Base-by-base conservation (phyloP, 2,329 filamentous ascomycete species). In the Clonostachys chloroleuca region DNA sequence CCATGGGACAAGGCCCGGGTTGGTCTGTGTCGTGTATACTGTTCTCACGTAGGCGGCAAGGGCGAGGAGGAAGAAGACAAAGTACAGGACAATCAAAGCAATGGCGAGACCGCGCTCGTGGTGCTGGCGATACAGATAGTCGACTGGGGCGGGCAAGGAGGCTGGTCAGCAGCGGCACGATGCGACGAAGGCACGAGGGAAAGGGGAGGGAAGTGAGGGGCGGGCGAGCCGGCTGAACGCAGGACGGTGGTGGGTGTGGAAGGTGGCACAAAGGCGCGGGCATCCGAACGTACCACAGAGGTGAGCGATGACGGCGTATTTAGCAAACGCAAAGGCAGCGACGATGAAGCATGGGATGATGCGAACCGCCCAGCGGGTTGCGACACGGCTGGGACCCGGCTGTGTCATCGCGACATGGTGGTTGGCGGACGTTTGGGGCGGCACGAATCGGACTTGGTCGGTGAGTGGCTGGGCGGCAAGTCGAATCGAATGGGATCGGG, bases 1-100 rank as follows among this genome's bases (percentile, higher is more conserved):
- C 34, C 86, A 77, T 0, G 88, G 84, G 1, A 92, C 76, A 46
- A 90, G 79, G 5, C 89, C 92, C 0, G 91, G 86, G 54, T 91
- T 80, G 54, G 73, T 73, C 49, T 81, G 77, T 44, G 95, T 83
- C 34, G 80, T 78, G 52, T 83, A 69, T 40, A 92, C 65, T 10
- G 92, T 78, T 52, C 91, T 86, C 17, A 87, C 59, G 65, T 95
- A 96, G 17, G 84, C 77, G 34, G 73, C 57, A 20, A 85, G 60
- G 58, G 90, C 79, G 33, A 86, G 73, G 14, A 87, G 55, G 41
- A 96, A 72, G 46, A 95, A 73, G 46, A 92, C 45, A 58, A 86
- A 87, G 66, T 89, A 91, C 20, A 92, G 66, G 30, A 83, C 78
- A 41, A 95, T 72, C 47, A 96, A 79, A 12, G 80, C 81, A 49